Conservation (phyloP, 345 rosid genomes). For the Cardamine resedifolia region DNA sequence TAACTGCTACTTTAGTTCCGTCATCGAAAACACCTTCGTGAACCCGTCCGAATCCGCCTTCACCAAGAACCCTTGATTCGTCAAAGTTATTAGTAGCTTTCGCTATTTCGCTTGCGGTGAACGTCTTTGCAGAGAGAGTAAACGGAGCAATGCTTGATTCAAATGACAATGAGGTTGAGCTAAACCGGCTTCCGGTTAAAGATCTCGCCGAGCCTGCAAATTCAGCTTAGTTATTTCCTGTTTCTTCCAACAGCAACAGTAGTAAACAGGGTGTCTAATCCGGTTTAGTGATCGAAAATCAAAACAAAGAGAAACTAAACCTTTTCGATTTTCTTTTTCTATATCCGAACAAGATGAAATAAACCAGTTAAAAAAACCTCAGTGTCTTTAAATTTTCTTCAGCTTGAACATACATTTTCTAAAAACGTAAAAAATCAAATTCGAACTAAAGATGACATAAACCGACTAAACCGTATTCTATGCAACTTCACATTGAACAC, state of each 20-base stretch:
- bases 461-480: neutral
- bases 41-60: conserved; percentile 95
- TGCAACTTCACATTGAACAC: neutral
- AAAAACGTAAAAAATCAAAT: too few relatives aligned
- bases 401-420: too few relatives aligned
- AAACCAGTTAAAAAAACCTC: too few relatives aligned
- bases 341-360: neutral
- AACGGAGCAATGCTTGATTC: conserved; percentile 82
- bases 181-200: conserved; percentile 60
- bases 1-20: conserved; percentile 83
- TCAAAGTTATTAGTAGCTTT: conserved; percentile 78
- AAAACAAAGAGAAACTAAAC: neutral
- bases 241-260: conserved; percentile 9
- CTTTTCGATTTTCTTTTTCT: neutral
- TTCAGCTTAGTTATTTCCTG: neutral
- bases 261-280: neutral
- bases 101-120: conserved; percentile 66
- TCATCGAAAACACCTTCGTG: conserved; percentile 82
- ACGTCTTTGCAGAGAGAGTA: conserved; percentile 87
- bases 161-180: conserved; percentile 76
- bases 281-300: neutral
- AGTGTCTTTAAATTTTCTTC: too few relatives aligned
- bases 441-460: neutral
- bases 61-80: conserved; percentile 72
- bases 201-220: conserved; percentile 66